Percentiles rank a stretch among this genome's conserved stretches.
phyloP scores from a whole-genome alignment of 306 rosid genomes.

The Gynostemma pentaphyllum region DNA sequence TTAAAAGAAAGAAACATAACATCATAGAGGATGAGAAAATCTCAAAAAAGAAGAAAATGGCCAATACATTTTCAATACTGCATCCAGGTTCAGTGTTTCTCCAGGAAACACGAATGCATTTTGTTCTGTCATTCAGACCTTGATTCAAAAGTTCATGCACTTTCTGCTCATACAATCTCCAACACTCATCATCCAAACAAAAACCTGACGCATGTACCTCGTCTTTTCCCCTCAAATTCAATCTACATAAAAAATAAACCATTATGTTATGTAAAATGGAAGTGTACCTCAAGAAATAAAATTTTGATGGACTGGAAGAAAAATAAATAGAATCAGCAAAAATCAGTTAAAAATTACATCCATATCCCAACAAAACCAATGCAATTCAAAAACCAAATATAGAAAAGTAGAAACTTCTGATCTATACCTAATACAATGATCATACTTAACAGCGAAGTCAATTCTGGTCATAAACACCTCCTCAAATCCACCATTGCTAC shows the following conservation, averaged over 20 bases:
- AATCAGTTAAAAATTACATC: slow-evolving; percentile 5
- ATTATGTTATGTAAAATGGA: background rate
- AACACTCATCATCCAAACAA: slow-evolving; percentile 85
- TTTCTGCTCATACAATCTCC: slow-evolving; percentile 83
- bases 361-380: background rate
- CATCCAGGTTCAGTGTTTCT: slow-evolving; percentile 44
- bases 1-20: no score
- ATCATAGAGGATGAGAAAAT: no score
- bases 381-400: background rate
- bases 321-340: background rate
- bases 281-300: background rate
- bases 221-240: slow-evolving; percentile 60
- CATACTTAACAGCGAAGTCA: slow-evolving; percentile 71
- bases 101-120: slow-evolving; percentile 68
- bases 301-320: background rate
- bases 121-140: slow-evolving; percentile 68
- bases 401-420: slow-evolving; percentile 7
- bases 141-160: slow-evolving; percentile 53
- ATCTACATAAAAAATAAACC: slow-evolving; percentile 29
- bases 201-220: slow-evolving; percentile 49
- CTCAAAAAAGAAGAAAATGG: no score
- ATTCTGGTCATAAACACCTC: slow-evolving; percentile 75
- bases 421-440: slow-evolving; percentile 67
- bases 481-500: slow-evolving; percentile 78
- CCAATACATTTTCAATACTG: slow-evolving; percentile 57